These are phyloP conservation scores for Hirschfeldia incana DNA, from an alignment of 345 rosid species.

Conservation along the genomic window DNA sequence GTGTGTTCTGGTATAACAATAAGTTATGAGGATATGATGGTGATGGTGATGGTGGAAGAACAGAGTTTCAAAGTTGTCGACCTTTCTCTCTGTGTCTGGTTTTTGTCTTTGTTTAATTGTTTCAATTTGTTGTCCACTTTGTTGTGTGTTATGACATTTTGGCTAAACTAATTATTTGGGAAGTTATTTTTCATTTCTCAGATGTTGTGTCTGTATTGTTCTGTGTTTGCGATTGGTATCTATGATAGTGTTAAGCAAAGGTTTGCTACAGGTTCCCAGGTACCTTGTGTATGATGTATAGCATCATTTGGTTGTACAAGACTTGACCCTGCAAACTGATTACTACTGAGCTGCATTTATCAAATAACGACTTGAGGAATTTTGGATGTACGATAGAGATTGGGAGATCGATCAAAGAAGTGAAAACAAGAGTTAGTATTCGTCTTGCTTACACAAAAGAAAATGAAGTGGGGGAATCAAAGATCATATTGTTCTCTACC, in stretches of 20 bases:
- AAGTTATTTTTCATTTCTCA: no score
- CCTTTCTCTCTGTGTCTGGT: slow-evolving; percentile 19
- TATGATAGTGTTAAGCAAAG: no score
- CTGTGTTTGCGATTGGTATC: no score
- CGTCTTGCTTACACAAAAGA: background rate
- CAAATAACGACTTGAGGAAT: background rate
- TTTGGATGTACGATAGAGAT: slow-evolving; percentile 24
- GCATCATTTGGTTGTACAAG: slow-evolving; percentile 81
- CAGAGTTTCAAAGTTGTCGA: slow-evolving; percentile 3
- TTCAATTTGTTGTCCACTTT: no score
- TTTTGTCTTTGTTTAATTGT: background rate
- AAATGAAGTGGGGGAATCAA: background rate
- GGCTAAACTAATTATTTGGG: no score
- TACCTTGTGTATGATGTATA: slow-evolving; percentile 58
- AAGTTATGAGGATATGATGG: slow-evolving; percentile 43
- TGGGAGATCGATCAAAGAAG: background rate
- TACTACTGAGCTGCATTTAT: slow-evolving; percentile 33
- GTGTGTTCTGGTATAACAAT: slow-evolving; percentile 81
- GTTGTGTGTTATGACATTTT: no score
- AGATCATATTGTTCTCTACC: background rate
- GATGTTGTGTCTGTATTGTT: no score
- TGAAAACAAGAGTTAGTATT: background rate
- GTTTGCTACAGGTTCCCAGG: no score
- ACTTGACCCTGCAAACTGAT: slow-evolving; percentile 78
- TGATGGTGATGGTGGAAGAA: slow-evolving; percentile 1